A percentile compares a stretch with the other conserved stretches of the same genome.
These are phyloP conservation scores for Globisporangium cederbergense DNA, from an alignment of 352 stramenopile genomes.

Conservation along the genomic window DNA sequence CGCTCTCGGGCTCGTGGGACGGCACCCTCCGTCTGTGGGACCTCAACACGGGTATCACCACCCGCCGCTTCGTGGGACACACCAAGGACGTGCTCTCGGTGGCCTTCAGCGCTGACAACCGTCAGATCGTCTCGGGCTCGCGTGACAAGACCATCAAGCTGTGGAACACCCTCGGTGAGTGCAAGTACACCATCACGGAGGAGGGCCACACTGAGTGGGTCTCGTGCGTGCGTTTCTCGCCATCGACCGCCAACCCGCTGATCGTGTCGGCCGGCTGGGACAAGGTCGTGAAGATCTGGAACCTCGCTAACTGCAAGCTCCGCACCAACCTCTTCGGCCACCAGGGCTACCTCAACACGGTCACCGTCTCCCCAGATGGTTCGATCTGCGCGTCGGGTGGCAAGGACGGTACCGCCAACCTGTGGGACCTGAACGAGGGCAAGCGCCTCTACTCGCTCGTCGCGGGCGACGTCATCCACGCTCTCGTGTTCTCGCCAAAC, in stretches of 20 bases:
- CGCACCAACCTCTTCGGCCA: conserved; percentile 99
- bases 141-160: conserved; percentile 99
- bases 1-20: conserved; percentile 98
- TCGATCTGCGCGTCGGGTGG: conserved; percentile 98
- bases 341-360: conserved; percentile 99
- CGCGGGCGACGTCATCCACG: conserved; percentile 95
- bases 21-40: conserved; percentile 99
- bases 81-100: conserved; percentile 99
- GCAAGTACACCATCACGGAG: conserved; percentile 98
- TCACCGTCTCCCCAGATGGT: conserved; percentile 99
- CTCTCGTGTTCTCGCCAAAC: conserved; percentile 99
- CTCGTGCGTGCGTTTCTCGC: conserved; percentile 99
- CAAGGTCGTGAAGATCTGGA: conserved; percentile 99
- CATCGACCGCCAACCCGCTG: conserved; percentile 93
- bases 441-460: conserved; percentile 99
- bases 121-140: conserved; percentile 99
- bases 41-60: conserved; percentile 98
- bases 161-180: conserved; percentile 99
- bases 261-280: conserved; percentile 99
- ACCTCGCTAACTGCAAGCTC: conserved; percentile 98
- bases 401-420: conserved; percentile 99
- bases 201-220: conserved; percentile 99
- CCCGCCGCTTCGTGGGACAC: conserved; percentile 98
- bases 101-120: conserved; percentile 98
- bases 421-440: conserved; percentile 99